Percentiles rank a stretch among this genome's conserved stretches.
These are phyloP conservation scores for Yarrowia sp. DNA, from an alignment of 805 yeast species.

Conservation along the genomic window DNA sequence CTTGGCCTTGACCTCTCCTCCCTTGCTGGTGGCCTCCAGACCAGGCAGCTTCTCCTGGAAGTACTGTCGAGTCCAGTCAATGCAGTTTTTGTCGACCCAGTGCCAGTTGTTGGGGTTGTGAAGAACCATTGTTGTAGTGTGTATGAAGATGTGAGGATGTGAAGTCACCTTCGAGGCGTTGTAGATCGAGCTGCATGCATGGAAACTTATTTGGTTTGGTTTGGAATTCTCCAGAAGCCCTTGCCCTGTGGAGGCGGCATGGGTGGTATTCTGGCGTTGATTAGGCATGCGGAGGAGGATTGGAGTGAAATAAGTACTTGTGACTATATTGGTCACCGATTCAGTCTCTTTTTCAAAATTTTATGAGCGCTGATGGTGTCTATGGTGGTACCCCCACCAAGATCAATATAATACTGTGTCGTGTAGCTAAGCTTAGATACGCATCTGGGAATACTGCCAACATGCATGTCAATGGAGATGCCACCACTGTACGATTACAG, in stretches of 20 bases:
- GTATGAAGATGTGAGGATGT: neutral
- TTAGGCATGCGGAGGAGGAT: too few relatives aligned
- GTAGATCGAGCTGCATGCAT: conserved; percentile 20
- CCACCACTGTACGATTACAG: neutral
- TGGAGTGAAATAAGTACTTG: too few relatives aligned
- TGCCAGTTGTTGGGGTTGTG: conserved; percentile 99
- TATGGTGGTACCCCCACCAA: neutral
- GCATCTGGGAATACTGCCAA: neutral
- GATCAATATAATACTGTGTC: too few relatives aligned
- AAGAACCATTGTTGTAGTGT: conserved; percentile 62
- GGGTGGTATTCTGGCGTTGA: neutral
- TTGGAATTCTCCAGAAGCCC: conserved; percentile 24
- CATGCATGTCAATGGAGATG: neutral
- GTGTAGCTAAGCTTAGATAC: neutral
- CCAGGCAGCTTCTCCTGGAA: conserved; percentile 61
- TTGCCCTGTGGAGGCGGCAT: conserved; percentile 8
- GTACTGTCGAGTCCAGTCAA: conserved; percentile 82
- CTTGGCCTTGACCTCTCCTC: conserved; percentile 35
- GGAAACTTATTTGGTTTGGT: conserved; percentile 17
- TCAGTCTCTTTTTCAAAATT: too few relatives aligned
- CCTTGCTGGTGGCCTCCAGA: conserved; percentile 40
- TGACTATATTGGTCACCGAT: too few relatives aligned
- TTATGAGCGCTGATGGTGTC: neutral
- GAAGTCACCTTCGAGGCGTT: neutral
- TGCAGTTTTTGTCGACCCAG: conserved; percentile 98